Evolutionary conservation across 305 asterid genomes (phyloP), one percentile per base, ranked within the genome.

Genomic region (Salvia sclarea): DNA sequence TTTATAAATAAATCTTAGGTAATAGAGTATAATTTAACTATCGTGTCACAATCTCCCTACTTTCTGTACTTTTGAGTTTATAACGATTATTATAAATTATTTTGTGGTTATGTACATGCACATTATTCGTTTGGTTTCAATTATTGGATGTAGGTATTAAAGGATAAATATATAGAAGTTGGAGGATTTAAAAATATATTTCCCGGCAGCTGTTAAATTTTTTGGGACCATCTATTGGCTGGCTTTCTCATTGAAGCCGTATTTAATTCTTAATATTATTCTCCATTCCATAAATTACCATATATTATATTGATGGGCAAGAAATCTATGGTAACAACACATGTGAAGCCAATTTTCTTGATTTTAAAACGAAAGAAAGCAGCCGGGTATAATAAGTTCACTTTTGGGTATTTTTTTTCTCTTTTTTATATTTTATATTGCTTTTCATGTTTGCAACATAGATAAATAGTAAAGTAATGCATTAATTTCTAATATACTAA

Each of bases 111-210:
- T 60, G 74, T 66, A 21, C 62, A 64, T 50, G 73, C 68, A 68
- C 69, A 65, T 66, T 76, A 69, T 69, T 76, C 62, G 64, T n/a
- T 64, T 50, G 53, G 56, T 65, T 70, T 69, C 85, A 78, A 78
- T 81, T 78, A 81, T 81, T 79, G 78, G 62, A 31, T 69, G 75
- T 54, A 53, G 71, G 64, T 43, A 57, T 61, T 66, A 28, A 63
- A 44, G 25, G 11, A 18, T 44, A 70, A 17, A 16, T 31, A 55
- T 6, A 68, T 12, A 52, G 21, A 61, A 47, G 71, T 61, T 65
- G 71, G 61, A 55, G 24, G 55, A 35, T 67, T 60, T 69, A 65
- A 74, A 66, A 25, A 59, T 70, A 56, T 62, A 38, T 54, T 66
- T 59, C 45, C 1, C 45, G 12, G 75, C 68, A 70, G 75, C 75